Evolutionary conservation across 2,329 filamentous ascomycete genomes (phyloP).

Genomic region (Harringtonia aguacate): DNA sequence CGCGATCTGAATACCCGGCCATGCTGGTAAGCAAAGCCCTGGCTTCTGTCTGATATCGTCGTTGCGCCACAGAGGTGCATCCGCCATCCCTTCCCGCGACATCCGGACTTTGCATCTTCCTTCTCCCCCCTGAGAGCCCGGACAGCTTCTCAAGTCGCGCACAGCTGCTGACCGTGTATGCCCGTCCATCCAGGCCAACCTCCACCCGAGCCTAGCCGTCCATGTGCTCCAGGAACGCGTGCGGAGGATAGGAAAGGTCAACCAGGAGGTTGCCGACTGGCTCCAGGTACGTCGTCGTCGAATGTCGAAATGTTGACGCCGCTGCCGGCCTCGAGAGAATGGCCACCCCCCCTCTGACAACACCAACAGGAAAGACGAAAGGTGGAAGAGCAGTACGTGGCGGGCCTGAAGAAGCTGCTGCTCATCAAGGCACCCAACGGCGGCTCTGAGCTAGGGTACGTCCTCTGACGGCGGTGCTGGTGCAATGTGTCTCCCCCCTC

Average conservation of each 20-base stretch:
- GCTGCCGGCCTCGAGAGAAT: too few relatives aligned
- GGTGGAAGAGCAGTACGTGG: constrained; percentile 82
- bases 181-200: constrained; percentile 48
- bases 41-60: background rate
- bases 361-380: constrained; percentile 69
- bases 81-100: background rate
- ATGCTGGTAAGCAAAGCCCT: constrained; percentile 62
- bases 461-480: too few relatives aligned
- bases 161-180: constrained; percentile 3
- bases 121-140: background rate
- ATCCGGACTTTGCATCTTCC: background rate
- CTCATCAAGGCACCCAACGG: constrained; percentile 64
- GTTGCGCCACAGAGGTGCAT: constrained; percentile 4
- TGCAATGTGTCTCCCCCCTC: constrained; percentile 21
- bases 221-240: constrained; percentile 76
- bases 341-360: constrained; percentile 3
- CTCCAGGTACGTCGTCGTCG: constrained; percentile 74
- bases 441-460: constrained; percentile 75
- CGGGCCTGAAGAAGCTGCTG: constrained; percentile 70
- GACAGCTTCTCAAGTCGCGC: background rate
- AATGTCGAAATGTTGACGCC: background rate
- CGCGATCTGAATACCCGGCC: constrained; percentile 82
- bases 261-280: constrained; percentile 91
- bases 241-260: constrained; percentile 75
- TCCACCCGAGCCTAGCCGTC: constrained; percentile 75